A percentile compares a stretch with the other conserved stretches of the same genome.
Conservation (phyloP, 441 rosid species). For the Populus hybrid region DNA sequence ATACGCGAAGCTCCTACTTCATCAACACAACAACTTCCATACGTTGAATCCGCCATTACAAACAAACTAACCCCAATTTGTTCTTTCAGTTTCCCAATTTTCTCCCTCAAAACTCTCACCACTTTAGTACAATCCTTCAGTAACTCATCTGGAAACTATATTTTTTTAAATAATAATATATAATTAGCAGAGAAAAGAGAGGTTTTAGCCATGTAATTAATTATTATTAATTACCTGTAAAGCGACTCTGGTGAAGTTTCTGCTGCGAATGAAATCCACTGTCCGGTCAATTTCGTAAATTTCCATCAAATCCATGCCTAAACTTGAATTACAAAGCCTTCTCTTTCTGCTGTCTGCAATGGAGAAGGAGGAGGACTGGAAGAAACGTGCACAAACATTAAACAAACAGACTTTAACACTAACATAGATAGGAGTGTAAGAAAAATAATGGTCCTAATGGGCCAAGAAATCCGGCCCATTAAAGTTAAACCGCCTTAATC, state of each 20-base stretch:
- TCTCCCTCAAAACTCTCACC: conserved; percentile 41
- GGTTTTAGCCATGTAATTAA: neutral
- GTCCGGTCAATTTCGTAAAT: conserved; percentile 58
- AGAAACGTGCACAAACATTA: neutral
- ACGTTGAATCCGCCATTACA: conserved; percentile 90
- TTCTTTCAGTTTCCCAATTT: conserved; percentile 37
- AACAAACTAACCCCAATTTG: conserved; percentile 46
- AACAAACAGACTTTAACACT: neutral
- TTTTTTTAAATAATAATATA: neutral
- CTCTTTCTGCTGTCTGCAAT: neutral
- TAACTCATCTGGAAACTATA: conserved; percentile 83
- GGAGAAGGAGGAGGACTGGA: neutral
- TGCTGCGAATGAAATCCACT: conserved; percentile 51
- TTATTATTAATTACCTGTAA: conserved; percentile 49
- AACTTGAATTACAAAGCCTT: neutral
- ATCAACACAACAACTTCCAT: conserved; percentile 88
- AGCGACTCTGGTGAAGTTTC: conserved; percentile 63
- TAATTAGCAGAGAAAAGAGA: neutral
- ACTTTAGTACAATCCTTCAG: conserved; percentile 64
- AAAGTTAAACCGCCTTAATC: neutral
- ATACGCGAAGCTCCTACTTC: conserved; percentile 87
- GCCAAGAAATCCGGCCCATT: neutral
- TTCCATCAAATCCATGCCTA: conserved; percentile 56
- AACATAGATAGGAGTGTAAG: no score
- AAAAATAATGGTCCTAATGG: neutral